These are phyloP conservation scores for Candida sanyaensis DNA, from an alignment of 1,139 yeast species.

Conservation along the genomic window DNA sequence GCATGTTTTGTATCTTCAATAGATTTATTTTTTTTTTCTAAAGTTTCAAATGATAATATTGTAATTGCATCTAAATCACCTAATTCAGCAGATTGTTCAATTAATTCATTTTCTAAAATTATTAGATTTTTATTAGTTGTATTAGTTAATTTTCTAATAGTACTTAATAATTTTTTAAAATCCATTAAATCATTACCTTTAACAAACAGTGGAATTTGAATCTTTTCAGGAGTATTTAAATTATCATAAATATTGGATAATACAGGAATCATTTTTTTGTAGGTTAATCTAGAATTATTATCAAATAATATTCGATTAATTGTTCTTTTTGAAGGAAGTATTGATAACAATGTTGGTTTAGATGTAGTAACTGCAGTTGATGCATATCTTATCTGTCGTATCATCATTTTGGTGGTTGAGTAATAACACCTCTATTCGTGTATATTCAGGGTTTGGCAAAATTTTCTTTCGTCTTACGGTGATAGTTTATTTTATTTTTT, in stretches of 20 bases:
- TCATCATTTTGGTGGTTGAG: not conserved
- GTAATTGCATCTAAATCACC: constrained; percentile 84
- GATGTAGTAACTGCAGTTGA: not conserved
- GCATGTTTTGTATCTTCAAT: constrained; percentile 66
- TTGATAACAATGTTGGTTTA: constrained; percentile 47
- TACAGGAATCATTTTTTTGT: constrained; percentile 54
- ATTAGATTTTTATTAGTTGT: constrained; percentile 56
- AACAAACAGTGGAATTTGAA: constrained; percentile 46
- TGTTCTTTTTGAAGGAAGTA: constrained; percentile 60
- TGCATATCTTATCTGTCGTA: not conserved
- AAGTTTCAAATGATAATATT: constrained; percentile 63
- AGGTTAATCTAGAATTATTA: constrained; percentile 57
- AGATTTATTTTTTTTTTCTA: constrained; percentile 30
- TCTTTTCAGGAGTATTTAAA: constrained; percentile 36
- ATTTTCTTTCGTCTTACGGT: not conserved
- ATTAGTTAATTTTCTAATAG: constrained; percentile 61
- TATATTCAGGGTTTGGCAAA: not conserved
- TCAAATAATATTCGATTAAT: constrained; percentile 66
- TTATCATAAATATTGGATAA: constrained; percentile 51
- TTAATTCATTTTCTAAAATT: constrained; percentile 64
- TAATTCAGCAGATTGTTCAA: constrained; percentile 80
- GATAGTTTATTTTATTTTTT: too few relatives aligned
- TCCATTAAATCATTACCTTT: constrained; percentile 61
- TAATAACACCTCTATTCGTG: too few relatives aligned
- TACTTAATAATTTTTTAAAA: constrained; percentile 66